Evolutionary conservation across 176 grass and related monocot genomes (phyloP).

Genomic region (Cymbopogon citratus): DNA sequence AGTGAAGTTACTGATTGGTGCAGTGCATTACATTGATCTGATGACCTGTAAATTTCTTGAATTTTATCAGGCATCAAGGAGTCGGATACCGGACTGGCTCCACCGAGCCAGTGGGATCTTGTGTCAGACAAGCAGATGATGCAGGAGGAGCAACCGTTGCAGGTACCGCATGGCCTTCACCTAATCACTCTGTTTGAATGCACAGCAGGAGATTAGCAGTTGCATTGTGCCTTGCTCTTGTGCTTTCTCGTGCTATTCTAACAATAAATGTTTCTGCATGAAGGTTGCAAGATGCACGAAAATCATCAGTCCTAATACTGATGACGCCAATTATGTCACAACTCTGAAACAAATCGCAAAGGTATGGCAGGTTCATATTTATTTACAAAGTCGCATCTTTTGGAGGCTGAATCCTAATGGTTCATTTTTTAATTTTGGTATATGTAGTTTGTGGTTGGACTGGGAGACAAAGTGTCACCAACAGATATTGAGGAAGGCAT

Average conservation of each 20-base stretch:
- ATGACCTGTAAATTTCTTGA: not conserved
- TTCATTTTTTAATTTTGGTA: slow-evolving; percentile 8
- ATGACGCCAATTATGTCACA: too few species aligned
- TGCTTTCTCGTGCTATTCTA: not conserved
- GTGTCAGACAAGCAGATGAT: slow-evolving; percentile 98
- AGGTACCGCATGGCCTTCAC: slow-evolving; percentile 33
- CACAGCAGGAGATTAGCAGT: not conserved
- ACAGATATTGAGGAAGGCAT: slow-evolving; percentile 97
- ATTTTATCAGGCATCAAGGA: slow-evolving; percentile 84
- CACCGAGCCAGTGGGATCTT: slow-evolving; percentile 94
- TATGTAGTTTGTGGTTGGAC: slow-evolving; percentile 81
- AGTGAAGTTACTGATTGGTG: not conserved
- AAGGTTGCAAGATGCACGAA: slow-evolving; percentile 85
- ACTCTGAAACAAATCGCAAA: slow-evolving; percentile 43
- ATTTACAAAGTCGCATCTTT: not conserved
- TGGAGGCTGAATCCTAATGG: not conserved
- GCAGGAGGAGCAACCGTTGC: slow-evolving; percentile 83
- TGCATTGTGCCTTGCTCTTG: not conserved
- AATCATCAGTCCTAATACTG: slow-evolving; percentile 88
- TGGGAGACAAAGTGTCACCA: slow-evolving; percentile 91
- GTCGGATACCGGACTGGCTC: slow-evolving; percentile 81
- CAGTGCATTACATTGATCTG: not conserved
- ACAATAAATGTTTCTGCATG: not conserved
- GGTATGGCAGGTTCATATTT: slow-evolving; percentile 26
- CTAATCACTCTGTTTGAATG: not conserved